Evolutionary conservation across 2,329 filamentous ascomycete species (phyloP), one percentile per base, ranked within the genome.

Genomic region (Diaporthe vaccinii): DNA sequence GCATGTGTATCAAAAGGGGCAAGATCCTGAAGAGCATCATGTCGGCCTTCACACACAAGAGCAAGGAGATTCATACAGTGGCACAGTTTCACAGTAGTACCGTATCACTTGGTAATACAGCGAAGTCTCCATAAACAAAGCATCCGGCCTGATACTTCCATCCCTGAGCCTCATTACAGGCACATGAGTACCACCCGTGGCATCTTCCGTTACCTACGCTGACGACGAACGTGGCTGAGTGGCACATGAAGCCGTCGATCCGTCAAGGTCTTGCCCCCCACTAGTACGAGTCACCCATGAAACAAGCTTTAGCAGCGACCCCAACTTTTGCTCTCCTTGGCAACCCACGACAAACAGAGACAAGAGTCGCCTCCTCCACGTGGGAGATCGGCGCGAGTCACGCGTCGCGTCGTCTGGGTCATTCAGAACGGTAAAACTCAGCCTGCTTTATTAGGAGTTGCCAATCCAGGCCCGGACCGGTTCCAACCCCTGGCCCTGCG

Each of bases 341-440:
- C 62, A 25, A 17, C 44, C 46, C 46, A 12, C 20, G 65, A 53
- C 65, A 68, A 25, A 39, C 22, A 68, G 49, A 68, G 34, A 53
- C 46, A 53, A 39, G 46, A 53, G 31, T 53, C 46, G 65, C 46
- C 65, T 39, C 8, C 49, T 39, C 65, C 65, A 68, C 65, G 65
- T 68, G 65, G 65, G 31, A n/a, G 65, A 53, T 49, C 14, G 65
- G 49, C 65, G 28, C 49, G 65, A 68, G 65, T 68, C 65, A 41
- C 65, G 65, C 65, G 65, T 49, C 46, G 65, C 31, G 46, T 53
- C 34, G 46, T n/a, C n/a, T n/a, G n/a, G n/a, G n/a, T n/a, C n/a
- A n/a, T 31, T 6, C 31, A 28, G 12, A 28, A 53, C 46, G 31
- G 44, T n/a, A 34, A 20, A n/a, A 36, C 28, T 28, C 22, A 36